phyloP scores from a whole-genome alignment of 495 filamentous ascomycete genomes.

The Choiromyces venosus region DNA sequence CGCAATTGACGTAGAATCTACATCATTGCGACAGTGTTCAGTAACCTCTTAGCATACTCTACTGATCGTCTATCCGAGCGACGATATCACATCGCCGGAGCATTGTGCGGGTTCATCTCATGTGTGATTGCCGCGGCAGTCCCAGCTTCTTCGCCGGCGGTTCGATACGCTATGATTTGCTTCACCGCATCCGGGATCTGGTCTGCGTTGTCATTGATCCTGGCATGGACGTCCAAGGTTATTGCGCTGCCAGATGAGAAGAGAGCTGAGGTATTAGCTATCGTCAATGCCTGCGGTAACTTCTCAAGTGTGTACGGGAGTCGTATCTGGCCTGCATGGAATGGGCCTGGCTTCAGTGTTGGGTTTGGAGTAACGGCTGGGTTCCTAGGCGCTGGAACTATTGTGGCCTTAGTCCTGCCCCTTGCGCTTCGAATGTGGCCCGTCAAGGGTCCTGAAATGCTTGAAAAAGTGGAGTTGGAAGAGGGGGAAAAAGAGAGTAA shows the following conservation, averaged over 20 bases:
- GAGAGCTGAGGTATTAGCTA: slow-evolving; percentile 48
- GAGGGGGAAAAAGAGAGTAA: no score
- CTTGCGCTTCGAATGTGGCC: slow-evolving; percentile 19
- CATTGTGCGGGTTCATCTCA: slow-evolving; percentile 47
- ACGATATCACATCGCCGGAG: slow-evolving; percentile 42
- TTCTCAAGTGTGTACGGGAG: slow-evolving; percentile 51
- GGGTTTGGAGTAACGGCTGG: slow-evolving; percentile 38
- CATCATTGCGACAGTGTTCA: slow-evolving; percentile 46
- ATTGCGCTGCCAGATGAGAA: slow-evolving; percentile 47
- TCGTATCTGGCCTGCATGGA: slow-evolving; percentile 39
- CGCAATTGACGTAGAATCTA: slow-evolving; percentile 44
- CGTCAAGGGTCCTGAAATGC: no score
- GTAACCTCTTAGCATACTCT: slow-evolving; percentile 41
- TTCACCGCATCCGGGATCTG: slow-evolving; percentile 52
- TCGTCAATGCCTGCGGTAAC: slow-evolving; percentile 52
- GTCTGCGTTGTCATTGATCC: slow-evolving; percentile 47
- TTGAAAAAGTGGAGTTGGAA: no score
- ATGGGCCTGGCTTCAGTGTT: slow-evolving; percentile 37
- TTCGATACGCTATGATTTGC: slow-evolving; percentile 52
- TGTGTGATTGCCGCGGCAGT: slow-evolving; percentile 47
- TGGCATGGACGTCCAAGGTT: slow-evolving; percentile 48
- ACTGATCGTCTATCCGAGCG: slow-evolving; percentile 36
- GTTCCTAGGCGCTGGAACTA: slow-evolving; percentile 25
- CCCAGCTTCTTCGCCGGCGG: slow-evolving; percentile 47
- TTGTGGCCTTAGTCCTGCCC: slow-evolving; percentile 29